Percentiles rank a stretch among this genome's conserved stretches.
Conservation (phyloP, 2,329 filamentous ascomycete species). For the Talaromyces funiculosus region DNA sequence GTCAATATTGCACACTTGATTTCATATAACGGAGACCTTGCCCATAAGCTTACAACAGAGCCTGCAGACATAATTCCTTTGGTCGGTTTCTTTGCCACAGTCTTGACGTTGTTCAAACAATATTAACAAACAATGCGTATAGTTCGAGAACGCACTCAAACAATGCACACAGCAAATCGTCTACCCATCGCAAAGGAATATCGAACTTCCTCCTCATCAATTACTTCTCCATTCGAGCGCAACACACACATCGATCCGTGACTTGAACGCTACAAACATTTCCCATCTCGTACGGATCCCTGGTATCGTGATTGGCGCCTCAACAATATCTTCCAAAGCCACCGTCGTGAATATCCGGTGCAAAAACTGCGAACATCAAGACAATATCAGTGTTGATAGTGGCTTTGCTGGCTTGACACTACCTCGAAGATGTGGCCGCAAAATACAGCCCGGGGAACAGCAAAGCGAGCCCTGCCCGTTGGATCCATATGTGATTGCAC, state of each 20-base stretch:
- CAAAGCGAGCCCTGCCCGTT: constrained; percentile 71
- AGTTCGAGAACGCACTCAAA: constrained; percentile 89
- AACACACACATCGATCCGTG: constrained; percentile 85
- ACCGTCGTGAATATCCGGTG: constrained; percentile 82
- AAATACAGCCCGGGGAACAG: constrained; percentile 57
- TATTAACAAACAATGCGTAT: constrained; percentile 6
- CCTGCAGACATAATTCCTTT: constrained; percentile 89
- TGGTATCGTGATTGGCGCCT: constrained; percentile 95
- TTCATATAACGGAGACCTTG: constrained; percentile 91
- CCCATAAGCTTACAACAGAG: constrained; percentile 80
- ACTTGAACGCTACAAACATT: constrained; percentile 87
- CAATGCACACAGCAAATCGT: constrained; percentile 91
- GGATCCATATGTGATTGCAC: constrained; percentile 92
- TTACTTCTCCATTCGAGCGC: constrained; percentile 90
- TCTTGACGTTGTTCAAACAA: background rate
- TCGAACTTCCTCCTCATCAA: constrained; percentile 82
- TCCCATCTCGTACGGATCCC: constrained; percentile 93
- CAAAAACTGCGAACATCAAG: constrained; percentile 70
- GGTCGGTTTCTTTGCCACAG: constrained; percentile 47
- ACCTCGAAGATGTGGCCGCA: constrained; percentile 68
- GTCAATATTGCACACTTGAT: constrained; percentile 94
- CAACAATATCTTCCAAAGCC: constrained; percentile 93
- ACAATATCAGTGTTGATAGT: constrained; percentile 67
- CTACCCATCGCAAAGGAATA: constrained; percentile 64
- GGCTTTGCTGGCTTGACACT: constrained; percentile 85